phyloP scores from a whole-genome alignment of 148 eudicot species.

The Hydrangea macrophylla region DNA sequence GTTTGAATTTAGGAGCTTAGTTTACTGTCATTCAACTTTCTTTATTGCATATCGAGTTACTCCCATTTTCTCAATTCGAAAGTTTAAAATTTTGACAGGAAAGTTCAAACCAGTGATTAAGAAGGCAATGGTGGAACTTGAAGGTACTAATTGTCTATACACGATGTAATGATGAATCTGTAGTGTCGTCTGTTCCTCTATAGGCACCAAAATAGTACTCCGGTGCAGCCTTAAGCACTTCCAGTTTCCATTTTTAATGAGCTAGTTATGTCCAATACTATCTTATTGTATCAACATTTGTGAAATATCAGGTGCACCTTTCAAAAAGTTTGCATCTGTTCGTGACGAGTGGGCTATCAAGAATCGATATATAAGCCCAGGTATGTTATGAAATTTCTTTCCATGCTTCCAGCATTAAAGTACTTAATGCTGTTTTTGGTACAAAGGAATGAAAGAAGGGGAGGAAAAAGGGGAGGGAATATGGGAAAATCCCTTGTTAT shows the following conservation, averaged over 20 bases:
- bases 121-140: conserved; percentile 17
- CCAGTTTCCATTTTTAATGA: not conserved
- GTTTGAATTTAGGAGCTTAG: not conserved
- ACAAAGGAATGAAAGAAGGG: no score
- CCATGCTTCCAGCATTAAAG: not conserved
- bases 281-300: not conserved
- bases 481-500: no score
- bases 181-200: no score
- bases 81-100: conserved; percentile 3
- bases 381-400: not conserved
- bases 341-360: conserved; percentile 15
- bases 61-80: not conserved
- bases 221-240: not conserved
- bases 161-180: no score
- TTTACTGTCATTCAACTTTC: not conserved
- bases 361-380: conserved; percentile 14
- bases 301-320: conserved; percentile 11
- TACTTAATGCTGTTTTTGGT: no score
- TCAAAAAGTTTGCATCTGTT: conserved; percentile 10
- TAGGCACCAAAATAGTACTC: no score
- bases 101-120: conserved; percentile 15
- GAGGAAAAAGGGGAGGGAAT: no score
- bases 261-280: not conserved
- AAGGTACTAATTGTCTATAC: not conserved
- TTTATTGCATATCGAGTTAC: not conserved